phyloP scores from a whole-genome alignment of 768 basidiomycete genomes.

The Russula emetica region DNA sequence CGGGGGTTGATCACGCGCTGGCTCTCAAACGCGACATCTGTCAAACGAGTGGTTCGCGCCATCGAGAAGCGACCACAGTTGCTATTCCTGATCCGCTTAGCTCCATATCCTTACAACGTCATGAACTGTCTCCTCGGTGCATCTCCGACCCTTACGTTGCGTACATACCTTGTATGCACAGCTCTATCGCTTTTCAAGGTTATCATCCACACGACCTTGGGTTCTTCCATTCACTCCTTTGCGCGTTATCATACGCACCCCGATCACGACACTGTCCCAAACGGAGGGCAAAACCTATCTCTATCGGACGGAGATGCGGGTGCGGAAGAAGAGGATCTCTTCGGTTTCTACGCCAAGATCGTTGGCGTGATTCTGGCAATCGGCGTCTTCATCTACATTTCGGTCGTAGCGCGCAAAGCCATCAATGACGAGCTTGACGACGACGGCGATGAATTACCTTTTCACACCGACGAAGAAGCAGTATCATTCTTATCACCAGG shows the following conservation, averaged over 20 bases:
- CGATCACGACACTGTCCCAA: constrained; percentile 28
- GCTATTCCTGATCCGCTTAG: constrained; percentile 86
- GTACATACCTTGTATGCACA: constrained; percentile 76
- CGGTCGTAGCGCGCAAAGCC: constrained; percentile 67
- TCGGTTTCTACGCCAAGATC: constrained; percentile 60
- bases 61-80: constrained; percentile 85
- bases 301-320: constrained; percentile 10
- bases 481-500: constrained; percentile 25
- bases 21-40: constrained; percentile 63
- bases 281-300: constrained; percentile 26
- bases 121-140: constrained; percentile 93
- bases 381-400: constrained; percentile 73
- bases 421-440: constrained; percentile 55
- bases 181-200: constrained; percentile 84
- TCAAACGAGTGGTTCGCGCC: constrained; percentile 78
- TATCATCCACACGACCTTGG: constrained; percentile 85
- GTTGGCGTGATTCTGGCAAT: constrained; percentile 67
- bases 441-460: constrained; percentile 35
- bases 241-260: constrained; percentile 51
- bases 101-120: constrained; percentile 91
- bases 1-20: constrained; percentile 66
- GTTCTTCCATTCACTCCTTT: constrained; percentile 82
- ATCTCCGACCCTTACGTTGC: constrained; percentile 72
- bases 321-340: constrained; percentile 41
- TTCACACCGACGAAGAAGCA: constrained; percentile 28